Conservation (phyloP, 345 rosid genomes). For the Noccaea caerulescens region DNA sequence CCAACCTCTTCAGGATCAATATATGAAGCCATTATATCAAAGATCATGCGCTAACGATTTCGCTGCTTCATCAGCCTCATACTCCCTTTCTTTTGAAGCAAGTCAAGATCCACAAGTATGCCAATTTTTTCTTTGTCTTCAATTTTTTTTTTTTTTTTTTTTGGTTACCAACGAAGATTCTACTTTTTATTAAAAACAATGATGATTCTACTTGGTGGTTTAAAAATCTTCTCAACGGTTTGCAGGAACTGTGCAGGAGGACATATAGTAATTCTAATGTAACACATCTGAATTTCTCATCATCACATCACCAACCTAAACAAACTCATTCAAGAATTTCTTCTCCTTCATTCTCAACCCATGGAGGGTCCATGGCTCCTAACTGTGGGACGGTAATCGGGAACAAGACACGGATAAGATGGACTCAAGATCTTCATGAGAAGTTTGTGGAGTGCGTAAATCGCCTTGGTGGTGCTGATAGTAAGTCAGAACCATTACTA, state of each 20-base stretch:
- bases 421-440: constrained; percentile 91
- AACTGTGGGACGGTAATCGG: constrained; percentile 17
- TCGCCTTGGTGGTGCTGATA: constrained; percentile 81
- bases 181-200: neutral
- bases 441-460: constrained; percentile 82
- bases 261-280: constrained; percentile 39
- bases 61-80: constrained; percentile 34
- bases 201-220: constrained; percentile 6
- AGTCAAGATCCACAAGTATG: constrained; percentile 59
- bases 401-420: constrained; percentile 72
- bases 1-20: constrained; percentile 34
- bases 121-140: neutral
- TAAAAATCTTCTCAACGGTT: neutral
- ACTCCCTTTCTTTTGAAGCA: constrained; percentile 50
- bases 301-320: constrained; percentile 33
- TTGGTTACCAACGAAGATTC: neutral
- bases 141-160: too few species aligned
- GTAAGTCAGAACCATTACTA: constrained; percentile 45
- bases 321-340: constrained; percentile 30
- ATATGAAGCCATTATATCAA: constrained; percentile 33
- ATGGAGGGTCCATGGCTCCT: constrained; percentile 33
- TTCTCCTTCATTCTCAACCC: constrained; percentile 26
- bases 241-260: constrained; percentile 44
- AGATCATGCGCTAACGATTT: constrained; percentile 25
- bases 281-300: constrained; percentile 42